These are phyloP conservation scores for Mortierella sp. DNA, from an alignment of 371 early-diverging fungal species.

Conservation along the genomic window DNA sequence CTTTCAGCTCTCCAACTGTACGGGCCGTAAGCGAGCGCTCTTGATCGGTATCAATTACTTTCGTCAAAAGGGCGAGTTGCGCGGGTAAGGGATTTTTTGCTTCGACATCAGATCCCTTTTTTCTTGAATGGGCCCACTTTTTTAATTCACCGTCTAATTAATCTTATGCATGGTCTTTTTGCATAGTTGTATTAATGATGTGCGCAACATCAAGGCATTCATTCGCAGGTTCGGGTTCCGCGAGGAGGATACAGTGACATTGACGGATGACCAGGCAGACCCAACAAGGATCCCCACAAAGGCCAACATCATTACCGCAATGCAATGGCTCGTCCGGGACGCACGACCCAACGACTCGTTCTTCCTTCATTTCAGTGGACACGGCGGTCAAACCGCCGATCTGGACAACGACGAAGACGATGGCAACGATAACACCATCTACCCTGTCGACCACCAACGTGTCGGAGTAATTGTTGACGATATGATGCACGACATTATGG, in stretches of 20 bases:
- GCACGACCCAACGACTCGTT: constrained; percentile 89
- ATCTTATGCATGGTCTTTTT: neutral
- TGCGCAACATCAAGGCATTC: constrained; percentile 85
- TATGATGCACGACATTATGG: constrained; percentile 85
- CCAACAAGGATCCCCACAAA: constrained; percentile 81
- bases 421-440: constrained; percentile 85
- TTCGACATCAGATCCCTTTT: neutral
- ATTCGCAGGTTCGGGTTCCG: constrained; percentile 77
- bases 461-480: constrained; percentile 93
- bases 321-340: constrained; percentile 92
- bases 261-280: constrained; percentile 89
- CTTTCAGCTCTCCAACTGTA: constrained; percentile 81
- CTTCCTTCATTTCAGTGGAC: constrained; percentile 94
- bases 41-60: constrained; percentile 95
- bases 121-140: neutral
- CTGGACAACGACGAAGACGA: constrained; percentile 87
- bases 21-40: constrained; percentile 84
- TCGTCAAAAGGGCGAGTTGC: constrained; percentile 73
- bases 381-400: constrained; percentile 84
- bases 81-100: constrained; percentile 50
- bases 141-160: neutral
- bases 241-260: constrained; percentile 79
- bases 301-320: constrained; percentile 87
- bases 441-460: constrained; percentile 86
- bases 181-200: constrained; percentile 89